phyloP scores from a whole-genome alignment of 179 eudicot genomes.

The Pouteria campechiana region DNA sequence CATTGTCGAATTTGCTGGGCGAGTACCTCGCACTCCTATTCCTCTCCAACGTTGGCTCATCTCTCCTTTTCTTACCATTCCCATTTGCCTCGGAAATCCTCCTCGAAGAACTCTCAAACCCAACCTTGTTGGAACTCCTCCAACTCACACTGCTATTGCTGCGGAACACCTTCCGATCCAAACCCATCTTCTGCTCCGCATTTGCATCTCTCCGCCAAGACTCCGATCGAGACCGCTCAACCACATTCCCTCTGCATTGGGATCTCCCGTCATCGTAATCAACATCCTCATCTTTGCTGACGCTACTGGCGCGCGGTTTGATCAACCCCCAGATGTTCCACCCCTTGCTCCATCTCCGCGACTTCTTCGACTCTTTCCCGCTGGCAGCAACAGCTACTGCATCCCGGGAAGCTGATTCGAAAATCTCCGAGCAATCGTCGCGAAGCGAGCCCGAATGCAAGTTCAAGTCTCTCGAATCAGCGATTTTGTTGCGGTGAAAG shows the following conservation, averaged over 20 bases:
- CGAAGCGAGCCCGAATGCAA: slow-evolving; percentile 30
- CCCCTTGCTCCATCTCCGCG: slow-evolving; percentile 47
- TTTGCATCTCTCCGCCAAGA: slow-evolving; percentile 12
- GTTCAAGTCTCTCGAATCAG: slow-evolving; percentile 39
- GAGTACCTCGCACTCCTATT: slow-evolving; percentile 38
- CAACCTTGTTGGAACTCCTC: slow-evolving; percentile 16
- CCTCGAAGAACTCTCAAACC: slow-evolving; percentile 12
- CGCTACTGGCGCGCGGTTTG: slow-evolving; percentile 8
- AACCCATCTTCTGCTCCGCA: slow-evolving; percentile 9
- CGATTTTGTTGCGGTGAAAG: slow-evolving; percentile 35
- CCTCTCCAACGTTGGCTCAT: slow-evolving; percentile 26
- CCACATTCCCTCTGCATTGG: slow-evolving; percentile 6
- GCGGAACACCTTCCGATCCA: slow-evolving; percentile 20
- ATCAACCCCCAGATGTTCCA: slow-evolving; percentile 50
- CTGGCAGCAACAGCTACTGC: slow-evolving; percentile 20
- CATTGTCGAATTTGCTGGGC: slow-evolving; percentile 37
- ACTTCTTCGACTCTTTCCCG: slow-evolving; percentile 35
- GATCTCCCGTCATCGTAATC: too few relatives aligned
- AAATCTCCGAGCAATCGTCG: slow-evolving; percentile 34
- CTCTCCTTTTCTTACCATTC: slow-evolving; percentile 17
- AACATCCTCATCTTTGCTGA: slow-evolving; percentile 16
- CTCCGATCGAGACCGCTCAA: slow-evolving; percentile 6
- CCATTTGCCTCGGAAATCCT: slow-evolving; percentile 26
- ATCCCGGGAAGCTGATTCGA: slow-evolving; percentile 30
- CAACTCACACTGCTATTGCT: slow-evolving; percentile 39